A percentile compares a stretch with the other conserved stretches of the same genome.
phyloP scores from a whole-genome alignment of 441 rosid species.

The Adansonia grandidieri region DNA sequence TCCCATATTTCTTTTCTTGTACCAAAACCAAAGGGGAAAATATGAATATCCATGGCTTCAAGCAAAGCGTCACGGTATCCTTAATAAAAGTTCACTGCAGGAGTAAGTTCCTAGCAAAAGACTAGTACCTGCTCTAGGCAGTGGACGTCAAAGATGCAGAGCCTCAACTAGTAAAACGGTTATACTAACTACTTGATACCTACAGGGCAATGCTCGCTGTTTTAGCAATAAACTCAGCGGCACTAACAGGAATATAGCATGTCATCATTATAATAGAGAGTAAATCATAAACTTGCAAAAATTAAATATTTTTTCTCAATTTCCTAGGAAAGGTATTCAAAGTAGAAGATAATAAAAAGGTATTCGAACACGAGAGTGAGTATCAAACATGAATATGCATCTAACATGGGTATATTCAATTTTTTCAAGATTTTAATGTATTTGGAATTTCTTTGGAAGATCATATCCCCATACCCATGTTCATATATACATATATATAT shows the following conservation, averaged over 20 bases:
- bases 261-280: background rate
- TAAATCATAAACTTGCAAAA: background rate
- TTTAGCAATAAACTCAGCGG: slow-evolving; percentile 1
- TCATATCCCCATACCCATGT: too few relatives aligned
- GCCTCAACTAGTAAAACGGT: background rate
- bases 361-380: too few relatives aligned
- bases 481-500: too few relatives aligned
- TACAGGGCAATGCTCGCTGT: background rate
- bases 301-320: background rate
- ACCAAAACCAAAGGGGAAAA: background rate
- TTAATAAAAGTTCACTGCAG: background rate
- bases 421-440: too few relatives aligned
- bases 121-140: background rate
- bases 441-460: too few relatives aligned
- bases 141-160: background rate
- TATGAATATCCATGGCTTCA: background rate
- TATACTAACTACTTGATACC: background rate
- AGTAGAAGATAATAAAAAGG: background rate
- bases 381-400: too few relatives aligned
- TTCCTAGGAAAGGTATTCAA: background rate
- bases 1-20: background rate
- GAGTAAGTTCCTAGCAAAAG: background rate
- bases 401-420: too few relatives aligned
- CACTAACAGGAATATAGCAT: background rate
- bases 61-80: background rate